Conservation (phyloP, 768 basidiomycete species). For the Russula brevipes region DNA sequence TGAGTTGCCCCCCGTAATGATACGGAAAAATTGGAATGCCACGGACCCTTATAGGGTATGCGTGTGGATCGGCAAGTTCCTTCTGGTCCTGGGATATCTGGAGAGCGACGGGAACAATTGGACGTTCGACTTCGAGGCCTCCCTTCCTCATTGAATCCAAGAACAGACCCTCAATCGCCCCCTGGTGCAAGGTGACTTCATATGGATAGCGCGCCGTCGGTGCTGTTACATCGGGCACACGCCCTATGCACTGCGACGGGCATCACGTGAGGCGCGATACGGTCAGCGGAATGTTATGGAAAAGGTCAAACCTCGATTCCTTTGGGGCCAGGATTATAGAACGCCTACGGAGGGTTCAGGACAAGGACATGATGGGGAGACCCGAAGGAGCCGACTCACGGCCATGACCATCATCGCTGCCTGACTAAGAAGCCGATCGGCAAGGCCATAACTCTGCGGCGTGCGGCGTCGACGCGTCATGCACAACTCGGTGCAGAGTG, state of each 20-base stretch:
- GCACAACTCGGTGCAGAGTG: neutral
- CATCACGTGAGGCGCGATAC: neutral
- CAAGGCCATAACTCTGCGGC: slow-evolving; percentile 69
- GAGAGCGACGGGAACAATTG: slow-evolving; percentile 46
- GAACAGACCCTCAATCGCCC: slow-evolving; percentile 51
- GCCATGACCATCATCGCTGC: slow-evolving; percentile 67
- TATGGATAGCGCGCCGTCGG: slow-evolving; percentile 65
- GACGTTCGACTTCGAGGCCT: slow-evolving; percentile 48
- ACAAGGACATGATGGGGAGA: neutral
- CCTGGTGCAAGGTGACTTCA: slow-evolving; percentile 65
- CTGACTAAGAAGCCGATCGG: slow-evolving; percentile 54
- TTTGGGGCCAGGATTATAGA: slow-evolving; percentile 60
- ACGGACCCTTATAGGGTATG: slow-evolving; percentile 35
- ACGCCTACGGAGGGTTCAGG: slow-evolving; percentile 44
- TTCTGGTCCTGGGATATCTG: slow-evolving; percentile 40
- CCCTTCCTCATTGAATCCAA: slow-evolving; percentile 47
- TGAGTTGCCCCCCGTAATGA: neutral
- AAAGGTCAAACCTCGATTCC: slow-evolving; percentile 51
- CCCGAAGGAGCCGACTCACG: slow-evolving; percentile 37
- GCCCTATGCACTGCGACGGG: slow-evolving; percentile 49
- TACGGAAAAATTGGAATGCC: neutral
- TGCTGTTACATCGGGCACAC: slow-evolving; percentile 57
- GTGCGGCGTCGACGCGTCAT: slow-evolving; percentile 28
- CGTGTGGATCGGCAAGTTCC: slow-evolving; percentile 26
- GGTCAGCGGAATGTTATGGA: neutral